Evolutionary conservation across 2,329 filamentous ascomycete species (phyloP).

Genomic region (Ilyonectria mors-panacis): DNA sequence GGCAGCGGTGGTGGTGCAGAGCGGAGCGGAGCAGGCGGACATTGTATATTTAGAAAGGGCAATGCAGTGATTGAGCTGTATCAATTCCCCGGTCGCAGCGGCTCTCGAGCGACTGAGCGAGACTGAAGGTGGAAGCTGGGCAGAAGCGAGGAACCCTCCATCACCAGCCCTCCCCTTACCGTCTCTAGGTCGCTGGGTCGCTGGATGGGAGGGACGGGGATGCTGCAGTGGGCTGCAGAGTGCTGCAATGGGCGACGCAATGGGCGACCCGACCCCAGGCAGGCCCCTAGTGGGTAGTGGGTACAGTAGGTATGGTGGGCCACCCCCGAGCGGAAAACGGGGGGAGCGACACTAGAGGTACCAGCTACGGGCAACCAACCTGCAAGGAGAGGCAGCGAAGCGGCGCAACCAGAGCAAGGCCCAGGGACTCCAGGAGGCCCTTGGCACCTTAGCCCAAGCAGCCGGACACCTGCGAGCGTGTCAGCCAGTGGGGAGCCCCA

Average conservation of each 20-base stretch:
- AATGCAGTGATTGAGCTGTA: background rate
- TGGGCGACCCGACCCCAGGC: slow-evolving; percentile 45
- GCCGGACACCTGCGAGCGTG: slow-evolving; percentile 11
- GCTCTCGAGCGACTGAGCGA: background rate
- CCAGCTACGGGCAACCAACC: background rate
- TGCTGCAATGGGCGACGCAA: slow-evolving; percentile 41
- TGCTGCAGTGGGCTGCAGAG: slow-evolving; percentile 36
- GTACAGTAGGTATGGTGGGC: slow-evolving; percentile 17
- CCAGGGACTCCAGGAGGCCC: background rate
- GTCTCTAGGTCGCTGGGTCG: slow-evolving; percentile 4
- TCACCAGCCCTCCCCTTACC: slow-evolving; percentile 12
- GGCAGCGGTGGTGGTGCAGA: background rate
- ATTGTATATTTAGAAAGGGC: background rate
- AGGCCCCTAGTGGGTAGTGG: slow-evolving; percentile 24
- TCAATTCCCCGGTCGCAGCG: background rate
- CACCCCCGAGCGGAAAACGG: slow-evolving; percentile 2
- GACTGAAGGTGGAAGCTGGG: background rate
- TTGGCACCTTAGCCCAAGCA: slow-evolving; percentile 24
- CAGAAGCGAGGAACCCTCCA: slow-evolving; percentile 4
- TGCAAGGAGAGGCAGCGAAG: no score
- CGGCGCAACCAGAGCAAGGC: no score
- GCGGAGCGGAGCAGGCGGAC: slow-evolving; percentile 6
- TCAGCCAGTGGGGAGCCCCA: slow-evolving; percentile 13
- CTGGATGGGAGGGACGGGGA: slow-evolving; percentile 33
- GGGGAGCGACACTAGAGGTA: background rate